Percentiles rank a stretch among this genome's conserved stretches.
These are phyloP conservation scores for Schizosaccharomyces octosporus DNA, from an alignment of 805 yeast genomes.

Conservation along the genomic window DNA sequence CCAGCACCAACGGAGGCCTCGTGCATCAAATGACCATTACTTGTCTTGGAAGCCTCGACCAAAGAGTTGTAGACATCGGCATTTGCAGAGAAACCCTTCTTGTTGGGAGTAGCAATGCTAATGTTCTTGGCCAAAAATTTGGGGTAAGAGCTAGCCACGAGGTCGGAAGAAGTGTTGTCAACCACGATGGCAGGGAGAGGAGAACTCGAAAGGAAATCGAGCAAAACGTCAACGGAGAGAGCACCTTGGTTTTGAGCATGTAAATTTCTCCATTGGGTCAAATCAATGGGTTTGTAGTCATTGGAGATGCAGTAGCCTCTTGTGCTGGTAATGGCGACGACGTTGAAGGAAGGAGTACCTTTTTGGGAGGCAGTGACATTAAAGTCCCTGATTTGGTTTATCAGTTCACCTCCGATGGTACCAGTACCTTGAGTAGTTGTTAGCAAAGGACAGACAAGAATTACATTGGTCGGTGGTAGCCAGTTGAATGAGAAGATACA, in stretches of 20 bases:
- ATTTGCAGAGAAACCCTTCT: conserved; percentile 79
- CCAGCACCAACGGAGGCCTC: conserved; percentile 99
- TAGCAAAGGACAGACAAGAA: not conserved
- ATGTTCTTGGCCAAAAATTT: conserved; percentile 49
- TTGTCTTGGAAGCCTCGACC: conserved; percentile 18
- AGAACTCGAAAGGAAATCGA: conserved; percentile 38
- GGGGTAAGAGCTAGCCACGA: conserved; percentile 57
- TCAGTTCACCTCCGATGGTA: conserved; percentile 80
- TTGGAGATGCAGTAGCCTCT: conserved; percentile 39
- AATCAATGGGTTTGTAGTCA: conserved; percentile 48
- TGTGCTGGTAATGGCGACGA: conserved; percentile 59
- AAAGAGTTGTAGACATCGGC: conserved; percentile 53
- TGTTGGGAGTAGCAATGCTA: conserved; percentile 93
- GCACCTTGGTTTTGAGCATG: conserved; percentile 14
- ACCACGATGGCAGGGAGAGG: conserved; percentile 58
- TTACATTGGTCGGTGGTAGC: not conserved
- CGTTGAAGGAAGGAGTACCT: conserved; percentile 40
- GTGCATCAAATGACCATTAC: conserved; percentile 65
- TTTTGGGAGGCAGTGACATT: conserved; percentile 13
- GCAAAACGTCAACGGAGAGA: conserved; percentile 32
- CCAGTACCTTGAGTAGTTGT: conserved; percentile 37
- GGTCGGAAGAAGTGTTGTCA: conserved; percentile 78
- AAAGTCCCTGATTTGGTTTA: conserved; percentile 48
- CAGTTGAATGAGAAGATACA: not conserved
- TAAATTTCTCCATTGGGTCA: conserved; percentile 31